These are phyloP conservation scores for Kodamaea plutei DNA, from an alignment of 1,139 yeast species.

Conservation along the genomic window DNA sequence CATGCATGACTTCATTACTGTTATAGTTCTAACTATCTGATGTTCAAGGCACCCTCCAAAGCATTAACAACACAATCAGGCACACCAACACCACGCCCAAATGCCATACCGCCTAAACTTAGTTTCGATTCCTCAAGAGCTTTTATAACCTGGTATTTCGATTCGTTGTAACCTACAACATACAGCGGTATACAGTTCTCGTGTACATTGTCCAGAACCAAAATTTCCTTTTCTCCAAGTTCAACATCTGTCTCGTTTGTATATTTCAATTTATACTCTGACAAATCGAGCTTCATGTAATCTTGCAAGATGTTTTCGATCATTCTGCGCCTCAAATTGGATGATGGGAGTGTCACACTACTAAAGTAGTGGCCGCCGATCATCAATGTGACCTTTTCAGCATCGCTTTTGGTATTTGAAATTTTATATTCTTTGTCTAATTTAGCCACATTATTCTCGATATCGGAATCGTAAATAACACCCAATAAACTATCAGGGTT, in stretches of 20 bases:
- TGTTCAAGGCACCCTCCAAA: conserved; percentile 55
- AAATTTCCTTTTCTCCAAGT: conserved; percentile 27
- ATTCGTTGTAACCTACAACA: conserved; percentile 62
- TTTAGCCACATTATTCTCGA: conserved; percentile 47
- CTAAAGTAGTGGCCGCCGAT: conserved; percentile 71
- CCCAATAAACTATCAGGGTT: conserved; percentile 72
- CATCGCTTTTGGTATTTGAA: conserved; percentile 15
- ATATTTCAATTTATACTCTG: conserved; percentile 23
- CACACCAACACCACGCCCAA: conserved; percentile 81
- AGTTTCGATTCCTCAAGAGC: conserved; percentile 36
- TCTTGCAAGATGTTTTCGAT: conserved; percentile 45
- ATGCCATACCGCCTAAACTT: conserved; percentile 76
- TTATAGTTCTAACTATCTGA: too few species aligned
- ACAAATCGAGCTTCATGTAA: conserved; percentile 47
- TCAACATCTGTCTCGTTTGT: conserved; percentile 23
- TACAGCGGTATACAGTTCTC: conserved; percentile 78
- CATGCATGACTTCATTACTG: too few species aligned
- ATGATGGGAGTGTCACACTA: conserved; percentile 38
- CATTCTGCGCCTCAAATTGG: conserved; percentile 38
- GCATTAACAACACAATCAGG: conserved; percentile 79
- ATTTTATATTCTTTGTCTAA: conserved; percentile 1
- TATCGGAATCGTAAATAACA: conserved; percentile 84
- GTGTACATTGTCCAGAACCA: conserved; percentile 34
- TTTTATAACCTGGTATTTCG: conserved; percentile 36
- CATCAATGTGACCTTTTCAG: conserved; percentile 82